These are phyloP conservation scores for Astraeus odoratus DNA, from an alignment of 768 basidiomycete genomes.

Conservation along the genomic window DNA sequence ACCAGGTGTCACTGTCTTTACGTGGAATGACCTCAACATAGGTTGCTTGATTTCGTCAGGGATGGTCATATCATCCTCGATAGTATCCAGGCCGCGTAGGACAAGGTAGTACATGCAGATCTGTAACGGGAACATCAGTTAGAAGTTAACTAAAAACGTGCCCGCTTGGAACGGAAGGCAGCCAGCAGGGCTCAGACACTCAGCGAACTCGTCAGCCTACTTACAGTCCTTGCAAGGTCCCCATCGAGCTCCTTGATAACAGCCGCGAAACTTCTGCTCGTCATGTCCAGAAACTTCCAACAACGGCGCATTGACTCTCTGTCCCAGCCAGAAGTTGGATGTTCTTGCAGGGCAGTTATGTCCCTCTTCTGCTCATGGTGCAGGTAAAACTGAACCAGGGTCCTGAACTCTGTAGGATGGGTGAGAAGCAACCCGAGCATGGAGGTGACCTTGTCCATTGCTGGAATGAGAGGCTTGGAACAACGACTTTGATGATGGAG, in stretches of 20 bases:
- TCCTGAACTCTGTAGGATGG: constrained; percentile 79
- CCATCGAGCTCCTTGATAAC: constrained; percentile 97
- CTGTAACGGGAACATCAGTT: constrained; percentile 33
- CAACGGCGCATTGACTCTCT: constrained; percentile 80
- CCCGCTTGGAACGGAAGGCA: not conserved
- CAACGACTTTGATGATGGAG: not conserved
- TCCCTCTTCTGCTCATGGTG: constrained; percentile 80
- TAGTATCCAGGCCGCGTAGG: constrained; percentile 89
- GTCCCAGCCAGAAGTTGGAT: constrained; percentile 81
- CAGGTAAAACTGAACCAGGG: constrained; percentile 74
- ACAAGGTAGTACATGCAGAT: constrained; percentile 94
- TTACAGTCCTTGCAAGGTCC: constrained; percentile 84
- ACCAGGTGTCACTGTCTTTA: constrained; percentile 70
- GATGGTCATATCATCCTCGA: constrained; percentile 98
- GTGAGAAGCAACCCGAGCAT: constrained; percentile 66
- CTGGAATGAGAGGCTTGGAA: constrained; percentile 2
- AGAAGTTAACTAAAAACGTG: not conserved
- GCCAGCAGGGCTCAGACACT: not conserved
- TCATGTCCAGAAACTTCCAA: constrained; percentile 84
- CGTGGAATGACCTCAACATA: constrained; percentile 74
- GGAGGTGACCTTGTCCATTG: constrained; percentile 46
- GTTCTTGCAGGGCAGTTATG: constrained; percentile 68
- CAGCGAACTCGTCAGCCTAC: constrained; percentile 25
- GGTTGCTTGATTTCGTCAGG: constrained; percentile 82
- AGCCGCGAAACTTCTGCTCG: constrained; percentile 83